Base-by-base conservation (phyloP, 1,284 basidiomycete species). In the Cryptococcus amylolentus region DNA sequence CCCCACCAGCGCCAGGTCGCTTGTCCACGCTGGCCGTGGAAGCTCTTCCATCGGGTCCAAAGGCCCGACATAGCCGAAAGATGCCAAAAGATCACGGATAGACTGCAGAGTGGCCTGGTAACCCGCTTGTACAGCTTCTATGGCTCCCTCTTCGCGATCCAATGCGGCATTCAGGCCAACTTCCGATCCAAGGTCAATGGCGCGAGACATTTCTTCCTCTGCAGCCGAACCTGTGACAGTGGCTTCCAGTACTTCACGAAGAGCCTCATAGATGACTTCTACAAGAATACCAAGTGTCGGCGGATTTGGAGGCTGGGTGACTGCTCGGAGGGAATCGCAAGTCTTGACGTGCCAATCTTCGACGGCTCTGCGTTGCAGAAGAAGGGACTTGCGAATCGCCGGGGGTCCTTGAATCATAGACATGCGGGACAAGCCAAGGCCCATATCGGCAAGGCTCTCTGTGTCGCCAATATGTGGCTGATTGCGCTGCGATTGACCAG, bases 401-500 rank as follows among this genome's bases (percentile, higher is more conserved):
- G 51, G 55, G 16, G 58, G 28, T 42, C 43, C 23, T 35, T 56
- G 55, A 23, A 49, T 44, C 2, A 61, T 44, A 46, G 54, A 56
- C 10, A 59, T 27, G 23, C 61, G 27, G 16, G 54, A 52, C 49
- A 57, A 31, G 6, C 43, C 45, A 18, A 55, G 41, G 10, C 55
- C 58, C 1, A 59, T 46, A 42, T 51, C 57, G 12, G 42, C 49
- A 27, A 55, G 53, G 37, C 52, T 57, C 4, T 52, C 40, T 20
- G 54, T 55, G 23, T 61, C 58, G 6, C 41, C 48, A 20, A 53
- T 53, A 1, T 48, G 14, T 3, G 68, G 72, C 7, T 61, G 60
- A 27, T 72, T 65, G 52, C 86, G 86, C 38, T 84, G 77, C 1
- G 83, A 84, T 58, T 84, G 80, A 23, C 87, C 86, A 54, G 86